phyloP scores from a whole-genome alignment of 306 rosid genomes.

The Inga leiocalycina region DNA sequence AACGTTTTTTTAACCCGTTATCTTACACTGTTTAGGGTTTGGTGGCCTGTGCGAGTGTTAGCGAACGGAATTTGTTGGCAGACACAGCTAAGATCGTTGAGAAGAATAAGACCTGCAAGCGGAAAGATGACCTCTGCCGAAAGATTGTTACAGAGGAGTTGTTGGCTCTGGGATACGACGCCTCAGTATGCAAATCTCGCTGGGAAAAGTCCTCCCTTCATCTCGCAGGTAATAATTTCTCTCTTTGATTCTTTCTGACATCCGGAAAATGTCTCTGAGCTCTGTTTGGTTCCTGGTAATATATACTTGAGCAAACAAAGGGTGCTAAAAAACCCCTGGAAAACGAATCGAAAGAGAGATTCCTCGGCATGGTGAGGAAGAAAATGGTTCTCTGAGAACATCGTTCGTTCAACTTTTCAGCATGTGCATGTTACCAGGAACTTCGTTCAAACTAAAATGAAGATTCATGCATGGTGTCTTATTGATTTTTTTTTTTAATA shows the following conservation, averaged over 20 bases:
- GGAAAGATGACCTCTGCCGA: slow-evolving; percentile 64
- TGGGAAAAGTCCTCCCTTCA: slow-evolving; percentile 74
- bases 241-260: not conserved
- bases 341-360: not conserved
- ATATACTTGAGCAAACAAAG: not conserved
- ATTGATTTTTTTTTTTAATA: not conserved
- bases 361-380: not conserved
- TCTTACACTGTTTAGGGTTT: slow-evolving; percentile 47
- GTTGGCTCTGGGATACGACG: slow-evolving; percentile 75
- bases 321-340: not conserved
- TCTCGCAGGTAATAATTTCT: slow-evolving; percentile 70
- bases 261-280: not conserved
- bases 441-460: not conserved
- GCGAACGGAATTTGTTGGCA: slow-evolving; percentile 74
- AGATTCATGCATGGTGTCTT: not conserved
- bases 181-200: slow-evolving; percentile 81
- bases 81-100: slow-evolving; percentile 80
- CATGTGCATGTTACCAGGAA: not conserved
- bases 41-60: slow-evolving; percentile 55
- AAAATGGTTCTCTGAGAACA: not conserved
- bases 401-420: not conserved
- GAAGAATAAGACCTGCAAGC: slow-evolving; percentile 68
- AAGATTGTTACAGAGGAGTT: slow-evolving; percentile 50
- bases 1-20: not conserved
- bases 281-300: slow-evolving; percentile 21